Base-by-base conservation (phyloP, 495 filamentous ascomycete genomes). In the Aspergillus biplanus region DNA sequence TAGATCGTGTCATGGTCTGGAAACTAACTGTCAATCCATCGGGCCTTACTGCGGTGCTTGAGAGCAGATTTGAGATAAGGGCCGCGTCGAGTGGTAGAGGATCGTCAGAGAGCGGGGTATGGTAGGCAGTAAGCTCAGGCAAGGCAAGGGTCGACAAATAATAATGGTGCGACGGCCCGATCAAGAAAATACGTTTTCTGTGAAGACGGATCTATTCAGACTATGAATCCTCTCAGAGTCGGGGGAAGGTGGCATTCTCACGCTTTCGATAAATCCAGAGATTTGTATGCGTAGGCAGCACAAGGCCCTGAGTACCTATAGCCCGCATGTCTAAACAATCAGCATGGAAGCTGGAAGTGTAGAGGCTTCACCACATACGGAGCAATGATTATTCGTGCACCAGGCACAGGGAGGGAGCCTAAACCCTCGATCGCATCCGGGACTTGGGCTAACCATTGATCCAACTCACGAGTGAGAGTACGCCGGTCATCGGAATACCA, bases 281-380 rank as follows among this genome's bases (percentile, higher is more conserved):
- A 83, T 73, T 91, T 94, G 79, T 99, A 99, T 49, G 95, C 95
- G 86, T 92, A 97, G 52, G 93, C 95, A 55, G 96, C 94, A 65
- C 92, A 92, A 33, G 92, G 87, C 34, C 95, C 95, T 15, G 94
- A 98, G 78, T 97, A 99, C 4, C 90, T 83, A 81, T 97, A 99
- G 33, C 95, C 96, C 58, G 96, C 95, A 74, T 99, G 95, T 63
- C 95, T 98, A 63, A 27, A 49, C 35, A 13, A 54, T 73, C 54
- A 74, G 69, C 54, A 58, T 64, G 16, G 11, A n/a, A 12, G 33
- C 16, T 34, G 13, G 32, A 27, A 35, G 18, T 7, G 13, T 31
- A 11, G 27, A 52, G 31, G 49, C 13, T 32, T 37, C 12, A 33
- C 31, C 58, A 83, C 93, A 80, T 87, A 98, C 96, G 95, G 95